phyloP scores from a whole-genome alignment of 2,329 filamentous ascomycete species.

The Ilyonectria mors-panacis region DNA sequence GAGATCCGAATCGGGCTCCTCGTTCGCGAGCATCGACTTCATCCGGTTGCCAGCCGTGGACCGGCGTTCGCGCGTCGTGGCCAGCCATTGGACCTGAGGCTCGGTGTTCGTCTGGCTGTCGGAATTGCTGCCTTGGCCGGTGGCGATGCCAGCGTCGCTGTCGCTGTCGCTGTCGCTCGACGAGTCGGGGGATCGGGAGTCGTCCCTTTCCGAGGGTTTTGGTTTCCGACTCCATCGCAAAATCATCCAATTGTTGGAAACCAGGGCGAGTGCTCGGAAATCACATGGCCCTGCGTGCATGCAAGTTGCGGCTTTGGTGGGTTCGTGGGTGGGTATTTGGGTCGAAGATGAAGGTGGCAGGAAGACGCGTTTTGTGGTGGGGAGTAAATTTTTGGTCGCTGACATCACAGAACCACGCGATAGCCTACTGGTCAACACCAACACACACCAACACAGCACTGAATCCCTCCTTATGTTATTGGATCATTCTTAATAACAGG shows the following conservation, averaged over 20 bases:
- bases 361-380: conserved; percentile 44
- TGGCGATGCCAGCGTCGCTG: conserved; percentile 43
- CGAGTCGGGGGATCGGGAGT: conserved; percentile 50
- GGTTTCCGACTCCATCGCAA: conserved; percentile 49
- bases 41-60: conserved; percentile 89
- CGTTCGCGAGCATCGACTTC: conserved; percentile 81
- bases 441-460: neutral
- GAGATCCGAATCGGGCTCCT: conserved; percentile 78
- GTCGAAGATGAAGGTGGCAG: conserved; percentile 35
- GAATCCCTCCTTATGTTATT: too few species aligned
- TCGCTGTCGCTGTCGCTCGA: conserved; percentile 53
- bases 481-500: too few species aligned
- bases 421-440: conserved; percentile 2
- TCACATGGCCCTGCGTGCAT: conserved; percentile 40
- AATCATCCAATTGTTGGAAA: conserved; percentile 28
- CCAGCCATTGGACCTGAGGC: conserved; percentile 75
- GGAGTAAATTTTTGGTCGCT: conserved; percentile 40
- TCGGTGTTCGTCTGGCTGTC: conserved; percentile 55
- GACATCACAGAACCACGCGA: conserved; percentile 39
- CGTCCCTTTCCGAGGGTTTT: conserved; percentile 52
- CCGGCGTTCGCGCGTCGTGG: conserved; percentile 80
- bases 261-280: conserved; percentile 14
- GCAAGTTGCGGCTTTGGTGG: conserved; percentile 15
- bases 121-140: conserved; percentile 51
- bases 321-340: conserved; percentile 25